Conservation (phyloP, 345 rosid genomes). For the Linum trigynum region DNA sequence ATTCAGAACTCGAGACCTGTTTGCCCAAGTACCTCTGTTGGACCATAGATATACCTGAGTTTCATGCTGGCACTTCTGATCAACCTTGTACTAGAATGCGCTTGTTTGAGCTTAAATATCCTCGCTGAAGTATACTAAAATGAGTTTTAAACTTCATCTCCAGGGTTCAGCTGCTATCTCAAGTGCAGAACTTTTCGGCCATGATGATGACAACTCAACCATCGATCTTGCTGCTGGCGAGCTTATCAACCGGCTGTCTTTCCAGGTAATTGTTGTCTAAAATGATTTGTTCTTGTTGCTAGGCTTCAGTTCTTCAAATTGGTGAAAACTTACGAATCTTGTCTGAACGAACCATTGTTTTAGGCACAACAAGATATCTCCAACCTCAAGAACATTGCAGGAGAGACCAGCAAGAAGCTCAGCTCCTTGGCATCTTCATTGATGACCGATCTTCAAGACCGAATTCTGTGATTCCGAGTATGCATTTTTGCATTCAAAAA, state of each 20-base stretch:
- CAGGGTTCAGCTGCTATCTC: conserved; percentile 92
- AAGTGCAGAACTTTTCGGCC: conserved; percentile 90
- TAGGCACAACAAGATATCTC: conserved; percentile 93
- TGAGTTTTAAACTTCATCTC: conserved; percentile 7
- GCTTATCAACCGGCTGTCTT: conserved; percentile 69
- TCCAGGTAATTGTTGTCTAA: conserved; percentile 48
- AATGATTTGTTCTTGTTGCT: neutral
- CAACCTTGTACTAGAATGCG: too few relatives aligned
- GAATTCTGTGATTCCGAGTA: conserved; percentile 40
- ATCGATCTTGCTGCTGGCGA: conserved; percentile 74
- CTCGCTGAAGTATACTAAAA: neutral
- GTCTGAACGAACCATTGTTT: neutral
- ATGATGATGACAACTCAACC: conserved; percentile 33
- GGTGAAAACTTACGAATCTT: neutral
- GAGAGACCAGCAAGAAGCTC: conserved; percentile 88
- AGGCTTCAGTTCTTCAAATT: neutral
- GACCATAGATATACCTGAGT: too few relatives aligned
- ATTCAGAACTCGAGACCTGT: neutral
- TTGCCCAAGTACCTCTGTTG: too few relatives aligned
- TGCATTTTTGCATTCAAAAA: too few relatives aligned
- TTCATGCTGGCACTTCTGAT: too few relatives aligned
- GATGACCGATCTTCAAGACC: conserved; percentile 78
- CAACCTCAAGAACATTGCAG: conserved; percentile 72
- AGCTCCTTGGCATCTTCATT: conserved; percentile 69
- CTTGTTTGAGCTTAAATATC: too few relatives aligned